Evolutionary conservation across 257 asterid genomes (phyloP).

Genomic region (Ilex aquifolium): DNA sequence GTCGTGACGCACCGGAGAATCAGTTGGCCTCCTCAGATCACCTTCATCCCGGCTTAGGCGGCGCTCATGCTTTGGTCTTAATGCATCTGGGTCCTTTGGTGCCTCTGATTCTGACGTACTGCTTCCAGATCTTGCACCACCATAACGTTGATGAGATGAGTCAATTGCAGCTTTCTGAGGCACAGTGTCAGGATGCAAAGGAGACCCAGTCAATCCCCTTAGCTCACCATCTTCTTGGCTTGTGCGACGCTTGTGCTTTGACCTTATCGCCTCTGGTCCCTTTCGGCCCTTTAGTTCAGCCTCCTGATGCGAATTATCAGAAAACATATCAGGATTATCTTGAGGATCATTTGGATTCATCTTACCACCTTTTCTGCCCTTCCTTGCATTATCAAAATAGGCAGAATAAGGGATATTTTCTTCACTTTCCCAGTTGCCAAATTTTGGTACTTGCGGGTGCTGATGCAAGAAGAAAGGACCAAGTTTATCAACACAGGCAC

Average conservation of each 20-base stretch:
- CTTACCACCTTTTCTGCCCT: constrained; percentile 39
- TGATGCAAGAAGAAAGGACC: constrained; percentile 24
- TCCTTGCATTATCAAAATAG: constrained; percentile 61
- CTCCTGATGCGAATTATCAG: neutral
- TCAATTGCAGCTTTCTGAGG: constrained; percentile 25
- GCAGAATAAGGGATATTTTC: constrained; percentile 59
- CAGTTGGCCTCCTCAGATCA: constrained; percentile 40
- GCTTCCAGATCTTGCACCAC: constrained; percentile 25
- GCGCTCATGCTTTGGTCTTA: constrained; percentile 39
- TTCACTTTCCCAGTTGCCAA: constrained; percentile 76
- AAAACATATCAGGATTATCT: constrained; percentile 13
- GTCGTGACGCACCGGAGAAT: constrained; percentile 47
- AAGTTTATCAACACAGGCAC: neutral
- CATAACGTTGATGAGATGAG: constrained; percentile 26
- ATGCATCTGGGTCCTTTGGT: constrained; percentile 26
- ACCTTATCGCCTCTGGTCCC: constrained; percentile 25
- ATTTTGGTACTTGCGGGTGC: constrained; percentile 54
- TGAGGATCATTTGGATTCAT: constrained; percentile 42
- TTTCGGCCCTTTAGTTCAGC: constrained; percentile 31
- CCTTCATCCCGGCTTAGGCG: constrained; percentile 52
- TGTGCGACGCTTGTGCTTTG: constrained; percentile 25
- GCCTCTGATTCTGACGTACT: constrained; percentile 34
- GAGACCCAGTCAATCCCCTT: constrained; percentile 33
- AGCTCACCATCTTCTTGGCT: constrained; percentile 39
- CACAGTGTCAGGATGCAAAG: constrained; percentile 26